Conservation (phyloP, 2,329 filamentous ascomycete genomes). For the Pseudogymnoascus sp. region DNA sequence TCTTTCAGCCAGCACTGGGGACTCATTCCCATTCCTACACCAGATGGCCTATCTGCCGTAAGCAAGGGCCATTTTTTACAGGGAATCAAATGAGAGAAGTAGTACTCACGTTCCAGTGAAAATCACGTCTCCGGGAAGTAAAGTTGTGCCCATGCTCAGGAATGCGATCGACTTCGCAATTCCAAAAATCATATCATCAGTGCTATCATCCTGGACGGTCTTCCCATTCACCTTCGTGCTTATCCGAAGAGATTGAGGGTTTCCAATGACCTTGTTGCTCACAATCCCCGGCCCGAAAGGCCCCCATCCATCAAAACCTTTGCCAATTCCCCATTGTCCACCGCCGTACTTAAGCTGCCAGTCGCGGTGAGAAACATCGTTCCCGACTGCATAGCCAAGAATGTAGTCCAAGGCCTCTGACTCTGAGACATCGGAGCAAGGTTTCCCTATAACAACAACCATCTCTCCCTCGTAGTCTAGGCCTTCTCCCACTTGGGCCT, state of each 20-base stretch:
- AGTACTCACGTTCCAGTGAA: conserved; percentile 54
- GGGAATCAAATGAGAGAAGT: conserved; percentile 9
- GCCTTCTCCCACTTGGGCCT: conserved; percentile 58
- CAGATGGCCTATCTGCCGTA: conserved; percentile 45
- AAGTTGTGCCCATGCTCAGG: conserved; percentile 53
- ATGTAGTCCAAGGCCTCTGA: conserved; percentile 61
- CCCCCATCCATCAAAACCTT: conserved; percentile 70
- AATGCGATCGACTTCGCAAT: conserved; percentile 52
- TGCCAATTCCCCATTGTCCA: conserved; percentile 64
- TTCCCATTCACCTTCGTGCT: conserved; percentile 53
- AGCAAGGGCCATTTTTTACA: not conserved
- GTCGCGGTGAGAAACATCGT: conserved; percentile 74
- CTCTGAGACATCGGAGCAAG: conserved; percentile 57
- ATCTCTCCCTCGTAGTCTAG: conserved; percentile 78
- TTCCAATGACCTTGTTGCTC: conserved; percentile 43
- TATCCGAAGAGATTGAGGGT: conserved; percentile 51
- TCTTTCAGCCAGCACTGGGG: conserved; percentile 62
- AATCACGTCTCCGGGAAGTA: conserved; percentile 57
- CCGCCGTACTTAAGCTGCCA: conserved; percentile 64
- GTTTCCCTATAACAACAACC: conserved; percentile 63
- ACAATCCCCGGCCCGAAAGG: conserved; percentile 68
- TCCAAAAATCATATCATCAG: conserved; percentile 56
- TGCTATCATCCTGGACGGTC: conserved; percentile 49
- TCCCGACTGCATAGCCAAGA: conserved; percentile 66
- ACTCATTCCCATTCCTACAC: conserved; percentile 62